Percentiles rank a stretch among this genome's conserved stretches.
These are phyloP conservation scores for Fomitopsis serialis DNA, from an alignment of 768 basidiomycete genomes.

Conservation along the genomic window DNA sequence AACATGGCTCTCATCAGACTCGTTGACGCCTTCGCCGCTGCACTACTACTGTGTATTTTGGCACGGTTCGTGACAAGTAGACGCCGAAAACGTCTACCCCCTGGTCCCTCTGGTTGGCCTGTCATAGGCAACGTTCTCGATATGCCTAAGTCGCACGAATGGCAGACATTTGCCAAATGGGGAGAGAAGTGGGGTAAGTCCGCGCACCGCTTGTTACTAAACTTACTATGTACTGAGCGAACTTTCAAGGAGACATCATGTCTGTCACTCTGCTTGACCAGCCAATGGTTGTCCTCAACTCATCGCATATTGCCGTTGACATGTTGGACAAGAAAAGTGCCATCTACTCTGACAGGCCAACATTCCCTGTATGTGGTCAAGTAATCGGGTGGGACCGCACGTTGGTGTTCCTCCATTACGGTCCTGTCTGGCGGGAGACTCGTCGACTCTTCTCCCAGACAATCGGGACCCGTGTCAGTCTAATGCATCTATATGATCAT, in stretches of 20 bases:
- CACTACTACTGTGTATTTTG: background rate
- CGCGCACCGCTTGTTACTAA: too few species aligned
- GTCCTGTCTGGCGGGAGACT: slow-evolving; percentile 35
- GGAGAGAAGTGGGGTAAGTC: slow-evolving; percentile 23
- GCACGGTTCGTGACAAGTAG: background rate
- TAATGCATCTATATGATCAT: slow-evolving; percentile 28
- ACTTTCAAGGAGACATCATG: slow-evolving; percentile 22
- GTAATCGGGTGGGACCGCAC: slow-evolving; percentile 24
- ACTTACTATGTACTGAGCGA: background rate
- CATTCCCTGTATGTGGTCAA: slow-evolving; percentile 17
- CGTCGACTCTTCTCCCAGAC: slow-evolving; percentile 33
- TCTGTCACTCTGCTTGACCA: slow-evolving; percentile 23
- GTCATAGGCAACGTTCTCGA: slow-evolving; percentile 22
- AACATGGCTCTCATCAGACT: too few species aligned
- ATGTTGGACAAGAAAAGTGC: slow-evolving; percentile 24
- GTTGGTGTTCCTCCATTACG: slow-evolving; percentile 34
- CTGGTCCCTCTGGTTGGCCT: slow-evolving; percentile 22
- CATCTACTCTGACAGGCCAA: slow-evolving; percentile 21
- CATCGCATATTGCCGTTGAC: slow-evolving; percentile 16
- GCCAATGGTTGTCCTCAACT: slow-evolving; percentile 25
- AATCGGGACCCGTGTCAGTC: slow-evolving; percentile 34
- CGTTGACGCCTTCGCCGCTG: too few species aligned
- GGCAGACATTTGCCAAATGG: slow-evolving; percentile 21
- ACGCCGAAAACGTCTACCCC: slow-evolving; percentile 19
- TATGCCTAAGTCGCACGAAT: slow-evolving; percentile 20